A percentile compares a stretch with the other conserved stretches of the same genome.
Conservation (phyloP, 768 basidiomycete species). For the Rhodotorula diobovata region DNA sequence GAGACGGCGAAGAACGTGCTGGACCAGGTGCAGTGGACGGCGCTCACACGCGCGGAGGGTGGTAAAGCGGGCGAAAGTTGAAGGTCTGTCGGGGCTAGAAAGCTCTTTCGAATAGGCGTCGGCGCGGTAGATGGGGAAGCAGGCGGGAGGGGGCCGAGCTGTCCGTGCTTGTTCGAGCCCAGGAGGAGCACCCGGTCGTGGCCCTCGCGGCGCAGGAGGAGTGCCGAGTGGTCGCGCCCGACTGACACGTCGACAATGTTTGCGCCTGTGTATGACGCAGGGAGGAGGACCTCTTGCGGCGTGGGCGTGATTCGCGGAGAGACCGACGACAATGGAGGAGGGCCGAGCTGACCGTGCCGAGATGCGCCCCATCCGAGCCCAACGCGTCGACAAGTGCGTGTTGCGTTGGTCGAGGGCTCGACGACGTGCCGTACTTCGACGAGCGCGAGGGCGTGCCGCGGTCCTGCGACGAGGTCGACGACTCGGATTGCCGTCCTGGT, state of each 20-base stretch:
- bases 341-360: conserved; percentile 78
- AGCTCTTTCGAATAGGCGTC: no score
- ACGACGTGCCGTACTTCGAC: not conserved
- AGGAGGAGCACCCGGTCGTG: not conserved
- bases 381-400: conserved; percentile 46
- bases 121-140: no score
- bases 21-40: conserved; percentile 24
- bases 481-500: conserved; percentile 45
- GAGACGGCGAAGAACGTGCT: conserved; percentile 11
- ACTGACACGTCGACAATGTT: conserved; percentile 7
- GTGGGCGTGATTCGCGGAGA: not conserved
- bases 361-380: conserved; percentile 80
- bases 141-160: conserved; percentile 11
- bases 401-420: conserved; percentile 27
- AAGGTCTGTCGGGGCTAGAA: not conserved
- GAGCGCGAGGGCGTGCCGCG: conserved; percentile 63
- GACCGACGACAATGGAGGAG: not conserved
- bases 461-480: conserved; percentile 59
- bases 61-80: not conserved
- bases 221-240: conserved; percentile 36
- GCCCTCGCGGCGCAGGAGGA: conserved; percentile 7
- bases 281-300: not conserved
- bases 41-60: not conserved
- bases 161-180: conserved; percentile 37
- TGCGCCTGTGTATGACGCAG: not conserved